phyloP scores from a whole-genome alignment of 805 yeast genomes.

The Ogataea siamensis region DNA sequence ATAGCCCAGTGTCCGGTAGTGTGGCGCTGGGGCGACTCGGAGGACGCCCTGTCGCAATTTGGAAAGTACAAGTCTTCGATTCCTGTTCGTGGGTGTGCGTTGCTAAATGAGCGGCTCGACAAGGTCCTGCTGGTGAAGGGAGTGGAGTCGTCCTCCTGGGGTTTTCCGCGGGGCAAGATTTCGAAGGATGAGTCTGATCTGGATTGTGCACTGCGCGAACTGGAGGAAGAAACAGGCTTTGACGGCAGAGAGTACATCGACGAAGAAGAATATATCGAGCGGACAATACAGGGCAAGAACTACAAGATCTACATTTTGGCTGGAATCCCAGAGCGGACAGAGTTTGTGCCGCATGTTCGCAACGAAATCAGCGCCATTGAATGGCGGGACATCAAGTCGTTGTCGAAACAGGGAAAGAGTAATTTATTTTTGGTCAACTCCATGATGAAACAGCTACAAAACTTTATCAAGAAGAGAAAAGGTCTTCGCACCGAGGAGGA shows the following conservation, averaged over 20 bases:
- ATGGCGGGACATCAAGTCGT: conserved; percentile 65
- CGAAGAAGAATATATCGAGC: conserved; percentile 72
- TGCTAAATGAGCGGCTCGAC: conserved; percentile 67
- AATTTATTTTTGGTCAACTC: conserved; percentile 46
- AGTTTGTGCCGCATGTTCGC: conserved; percentile 79
- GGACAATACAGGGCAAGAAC: conserved; percentile 80
- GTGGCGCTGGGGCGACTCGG: conserved; percentile 84
- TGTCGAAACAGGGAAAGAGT: conserved; percentile 36
- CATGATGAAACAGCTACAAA: conserved; percentile 48
- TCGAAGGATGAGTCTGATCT: conserved; percentile 88
- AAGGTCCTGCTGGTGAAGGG: conserved; percentile 83
- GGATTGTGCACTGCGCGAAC: conserved; percentile 89
- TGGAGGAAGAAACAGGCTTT: conserved; percentile 89
- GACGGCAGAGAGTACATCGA: conserved; percentile 69
- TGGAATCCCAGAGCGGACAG: conserved; percentile 72
- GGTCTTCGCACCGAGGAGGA: conserved; percentile 51
- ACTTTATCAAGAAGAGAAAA: conserved; percentile 57
- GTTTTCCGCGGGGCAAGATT: conserved; percentile 96
- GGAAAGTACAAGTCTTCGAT: conserved; percentile 83
- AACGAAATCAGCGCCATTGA: conserved; percentile 82
- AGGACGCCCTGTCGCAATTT: conserved; percentile 74
- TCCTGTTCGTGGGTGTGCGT: conserved; percentile 95
- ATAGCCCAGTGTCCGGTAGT: conserved; percentile 69
- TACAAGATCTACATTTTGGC: conserved; percentile 76
- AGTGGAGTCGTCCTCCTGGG: conserved; percentile 77